Base-by-base conservation (phyloP, 495 filamentous ascomycete species). In the Talaromyces adpressus region DNA sequence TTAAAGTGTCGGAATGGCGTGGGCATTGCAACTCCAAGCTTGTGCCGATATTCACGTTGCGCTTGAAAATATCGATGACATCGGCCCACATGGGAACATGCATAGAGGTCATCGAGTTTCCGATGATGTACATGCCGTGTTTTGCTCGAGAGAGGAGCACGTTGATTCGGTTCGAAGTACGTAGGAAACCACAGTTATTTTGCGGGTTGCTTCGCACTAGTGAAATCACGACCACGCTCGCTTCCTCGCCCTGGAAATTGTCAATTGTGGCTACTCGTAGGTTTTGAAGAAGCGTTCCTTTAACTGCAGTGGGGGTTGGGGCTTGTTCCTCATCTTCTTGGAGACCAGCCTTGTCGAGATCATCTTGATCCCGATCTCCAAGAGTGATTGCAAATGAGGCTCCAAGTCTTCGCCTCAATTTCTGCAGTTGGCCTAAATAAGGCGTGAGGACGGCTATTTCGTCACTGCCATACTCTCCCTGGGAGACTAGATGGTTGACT, bases 91-190 rank as follows among this genome's bases (percentile, higher is more conserved):
- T 93, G 0, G 68, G 64, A 4, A 92, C 79, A 41, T 74, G 68
- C 1, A 47, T 64, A 16, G 79, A 86, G 0, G 89, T 87, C 32
- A 77, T 69, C 2, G 82, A 72, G 68, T 93, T 92, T 12, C 91
- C 90, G 54, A 94, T 86, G 58, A 96, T 84, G 70, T 91, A 96
- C 87, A 95, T 91, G 6, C 91, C 90, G 69, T 96, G 85, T 68
- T 86, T 77, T 6, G 90, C 91, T 7, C 91, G 85, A 34, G 75
- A 78, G 3, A 93, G 75, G 0, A 92, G 77, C 0, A 94, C 91
- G 66, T 96, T 96, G 71, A 94, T 91, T 2, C 91, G 81, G 65
- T 94, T 93, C 0, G 81, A 75, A 7, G 87, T 91, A 51, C 82
- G 84, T 14, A 94, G 74, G 64, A 96, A 96, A 1, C 91, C 91